Conservation (phyloP, 495 filamentous ascomycete species). For the Lasiosphaeriaceae sp. region DNA sequence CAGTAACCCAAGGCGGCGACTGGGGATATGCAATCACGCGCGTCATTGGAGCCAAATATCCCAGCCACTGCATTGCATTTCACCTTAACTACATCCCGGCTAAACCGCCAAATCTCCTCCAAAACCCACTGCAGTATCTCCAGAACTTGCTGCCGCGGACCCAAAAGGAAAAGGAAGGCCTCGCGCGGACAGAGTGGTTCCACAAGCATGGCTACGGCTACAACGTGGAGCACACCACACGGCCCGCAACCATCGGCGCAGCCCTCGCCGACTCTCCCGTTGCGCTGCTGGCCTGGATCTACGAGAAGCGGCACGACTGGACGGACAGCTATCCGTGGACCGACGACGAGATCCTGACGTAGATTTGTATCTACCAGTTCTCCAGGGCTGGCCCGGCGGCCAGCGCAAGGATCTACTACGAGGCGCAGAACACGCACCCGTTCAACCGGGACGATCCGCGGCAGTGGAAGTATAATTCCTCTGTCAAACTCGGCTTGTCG, state of each 20-base stretch:
- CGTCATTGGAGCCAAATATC: slow-evolving; percentile 52
- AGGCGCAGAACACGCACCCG: slow-evolving; percentile 29
- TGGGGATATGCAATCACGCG: slow-evolving; percentile 64
- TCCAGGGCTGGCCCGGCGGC: slow-evolving; percentile 53
- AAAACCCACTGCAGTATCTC: slow-evolving; percentile 39
- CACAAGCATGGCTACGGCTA: slow-evolving; percentile 52
- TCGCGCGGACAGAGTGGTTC: slow-evolving; percentile 51
- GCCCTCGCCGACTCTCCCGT: slow-evolving; percentile 58
- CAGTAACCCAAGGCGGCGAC: slow-evolving; percentile 64
- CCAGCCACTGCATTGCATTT: slow-evolving; percentile 53
- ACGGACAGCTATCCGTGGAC: slow-evolving; percentile 64
- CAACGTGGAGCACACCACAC: slow-evolving; percentile 51
- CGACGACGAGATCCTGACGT: slow-evolving; percentile 63
- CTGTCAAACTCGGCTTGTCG: slow-evolving; percentile 52
- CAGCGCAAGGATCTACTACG: slow-evolving; percentile 59
- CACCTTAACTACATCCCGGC: slow-evolving; percentile 60
- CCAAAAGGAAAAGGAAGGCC: slow-evolving; percentile 37
- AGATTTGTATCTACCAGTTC: slow-evolving; percentile 63
- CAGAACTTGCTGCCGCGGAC: slow-evolving; percentile 39
- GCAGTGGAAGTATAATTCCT: slow-evolving; percentile 17
- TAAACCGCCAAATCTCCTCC: slow-evolving; percentile 28
- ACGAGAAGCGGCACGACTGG: slow-evolving; percentile 68
- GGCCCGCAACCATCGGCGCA: slow-evolving; percentile 60
- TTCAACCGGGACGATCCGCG: slow-evolving; percentile 2
- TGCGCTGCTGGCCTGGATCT: slow-evolving; percentile 61